Evolutionary conservation across 148 eudicot species (phyloP).

Genomic region (Vaccinium darrowii): DNA sequence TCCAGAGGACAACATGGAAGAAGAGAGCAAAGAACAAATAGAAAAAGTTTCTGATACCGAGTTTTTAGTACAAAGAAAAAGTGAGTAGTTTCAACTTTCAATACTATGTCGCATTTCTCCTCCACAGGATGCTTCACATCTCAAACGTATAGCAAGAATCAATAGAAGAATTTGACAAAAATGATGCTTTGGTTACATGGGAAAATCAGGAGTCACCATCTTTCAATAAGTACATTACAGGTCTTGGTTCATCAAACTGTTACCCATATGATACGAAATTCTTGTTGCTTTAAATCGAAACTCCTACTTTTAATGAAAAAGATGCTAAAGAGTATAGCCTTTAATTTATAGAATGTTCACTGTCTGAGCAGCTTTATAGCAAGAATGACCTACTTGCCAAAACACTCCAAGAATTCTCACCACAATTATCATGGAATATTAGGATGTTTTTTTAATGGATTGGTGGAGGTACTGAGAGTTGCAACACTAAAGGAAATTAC

Average conservation of each 20-base stretch:
- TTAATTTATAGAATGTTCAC: background rate
- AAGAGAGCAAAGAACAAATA: background rate
- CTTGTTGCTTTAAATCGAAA: background rate
- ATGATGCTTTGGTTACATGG: background rate
- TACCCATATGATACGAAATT: background rate
- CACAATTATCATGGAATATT: background rate
- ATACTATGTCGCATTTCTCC: background rate
- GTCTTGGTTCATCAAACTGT: background rate
- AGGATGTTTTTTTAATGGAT: background rate
- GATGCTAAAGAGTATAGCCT: background rate
- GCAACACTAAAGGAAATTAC: too few relatives aligned
- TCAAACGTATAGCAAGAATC: background rate
- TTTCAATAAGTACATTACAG: background rate
- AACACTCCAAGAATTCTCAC: background rate
- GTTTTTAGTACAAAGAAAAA: constrained; percentile 4
- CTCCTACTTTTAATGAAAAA: background rate
- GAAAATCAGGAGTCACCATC: background rate
- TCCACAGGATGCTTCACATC: background rate
- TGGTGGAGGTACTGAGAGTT: too few relatives aligned
- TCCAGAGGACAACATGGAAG: background rate
- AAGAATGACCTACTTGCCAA: background rate
- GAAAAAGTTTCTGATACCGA: constrained; percentile 7
- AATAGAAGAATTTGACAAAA: background rate
- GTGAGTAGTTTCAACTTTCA: constrained; percentile 15
- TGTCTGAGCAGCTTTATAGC: background rate